Base-by-base conservation (phyloP, 2,329 filamentous ascomycete genomes). In the Penicillium nordicum region DNA sequence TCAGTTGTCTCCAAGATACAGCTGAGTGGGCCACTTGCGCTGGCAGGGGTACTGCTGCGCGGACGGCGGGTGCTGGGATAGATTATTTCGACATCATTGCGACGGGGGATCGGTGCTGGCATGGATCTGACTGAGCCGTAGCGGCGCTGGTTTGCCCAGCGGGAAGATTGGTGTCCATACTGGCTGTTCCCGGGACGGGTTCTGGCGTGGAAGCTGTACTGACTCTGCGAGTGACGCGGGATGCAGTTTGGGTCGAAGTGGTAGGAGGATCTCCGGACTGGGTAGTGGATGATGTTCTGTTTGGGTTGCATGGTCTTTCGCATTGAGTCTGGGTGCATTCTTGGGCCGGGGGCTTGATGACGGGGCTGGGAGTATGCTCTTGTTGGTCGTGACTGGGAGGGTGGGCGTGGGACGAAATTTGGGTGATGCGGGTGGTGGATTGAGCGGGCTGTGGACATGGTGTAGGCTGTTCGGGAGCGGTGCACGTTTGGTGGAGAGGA, bases 51-150 rank as follows among this genome's bases (percentile, higher is more conserved):
- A 38, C 58, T 69, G 53, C 72, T 75, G 29, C 72, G 69, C 6
- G 71, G 58, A 2, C 72, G 67, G 6, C 72, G 67, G 5, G 67
- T 69, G 51, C 69, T 73, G 2, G 69, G 66, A 51, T 73, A 74
- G n/a, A 70, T 59, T 21, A 73, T 46, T 9, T 72, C 68, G 12
- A 69, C 62, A 23, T 73, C 72, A n/a, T 67, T 68, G 43, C 70
- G 62, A 30, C 68, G 71, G 2, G 64, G 56, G 12, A 64, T 58
- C 0, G 64, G 64, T 0, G 21, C 12, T 10, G 64, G 64, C 16
- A 67, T 55, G 7, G 59, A 62, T 6, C 61, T 66, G 1, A 58
- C 58, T 6, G 63, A 57, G 25, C 67, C 57, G 41, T 64, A 62
- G 30, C 58, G 62, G 6, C 54, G 61, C 12, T 63, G 66, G 23